Base-by-base conservation (phyloP, 2,329 filamentous ascomycete genomes). In the Xylariomycetidae sp. region DNA sequence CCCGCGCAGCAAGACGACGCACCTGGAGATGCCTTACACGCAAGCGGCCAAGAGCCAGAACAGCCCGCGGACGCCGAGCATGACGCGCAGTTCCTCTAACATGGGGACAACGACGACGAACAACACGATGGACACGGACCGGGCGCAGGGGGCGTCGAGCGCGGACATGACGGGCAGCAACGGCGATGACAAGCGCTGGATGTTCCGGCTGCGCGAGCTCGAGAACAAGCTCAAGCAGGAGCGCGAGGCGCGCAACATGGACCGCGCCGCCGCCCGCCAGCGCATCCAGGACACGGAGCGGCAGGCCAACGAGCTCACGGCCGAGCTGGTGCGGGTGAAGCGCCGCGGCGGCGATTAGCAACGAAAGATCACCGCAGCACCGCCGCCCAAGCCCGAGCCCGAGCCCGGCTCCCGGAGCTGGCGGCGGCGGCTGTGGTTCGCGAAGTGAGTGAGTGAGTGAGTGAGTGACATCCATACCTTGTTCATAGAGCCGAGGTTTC, bases 211-310 rank as follows among this genome's bases (percentile, higher is more conserved):
- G 20, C 79, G 86, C 37, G 89, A 96, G 54, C 67, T 96, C 47
- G 92, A 98, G 66, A 74, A 82, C 45, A 78, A 93, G 48, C 68
- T 98, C 13, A 94, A 95, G 58, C 80, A 85, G 28, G 92, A 98
- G 63, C 69, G 92, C 10, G 92, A 96, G 59, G 88, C 81, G 1
- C 68, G 92, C 27, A 67, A 93, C 33, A 67, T 94, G 37, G 92
- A 98, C 61, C 77, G 92, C 4, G 82, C 75, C 29, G 88, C 87
- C 16, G 90, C 90, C 18, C 68, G 85, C 34, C 83, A 88, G 63
- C 69, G 90, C 32, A 58, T 58, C n/a, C 45, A 50, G 19, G 54
- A 58, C 25, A 52, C 50, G 35, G 54, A 58, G 33, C 34, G 52
- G 6, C 53, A 58, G 32, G 56, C 54, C 23, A 50, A 38, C 16